phyloP scores from a whole-genome alignment of 1,139 yeast genomes.

The Pneumocystis wakefieldiae region DNA sequence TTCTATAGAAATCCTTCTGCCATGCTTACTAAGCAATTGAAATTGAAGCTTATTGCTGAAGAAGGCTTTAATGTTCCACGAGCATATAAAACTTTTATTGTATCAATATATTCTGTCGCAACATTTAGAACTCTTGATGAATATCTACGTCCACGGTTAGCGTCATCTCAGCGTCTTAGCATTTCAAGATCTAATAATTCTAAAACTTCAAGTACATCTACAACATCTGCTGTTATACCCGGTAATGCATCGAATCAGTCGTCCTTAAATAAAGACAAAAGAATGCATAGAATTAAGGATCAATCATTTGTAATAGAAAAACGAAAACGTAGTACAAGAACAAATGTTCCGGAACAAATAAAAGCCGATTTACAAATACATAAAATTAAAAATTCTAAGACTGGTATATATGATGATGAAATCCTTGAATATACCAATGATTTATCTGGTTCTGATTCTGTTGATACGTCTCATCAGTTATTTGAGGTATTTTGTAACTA shows the following conservation, averaged over 20 bases:
- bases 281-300: background rate
- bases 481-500: background rate
- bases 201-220: background rate
- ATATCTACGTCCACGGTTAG: slow-evolving; percentile 26
- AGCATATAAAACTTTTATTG: slow-evolving; percentile 25
- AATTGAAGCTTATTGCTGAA: slow-evolving; percentile 35
- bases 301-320: background rate
- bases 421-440: background rate
- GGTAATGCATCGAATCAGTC: background rate
- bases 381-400: background rate
- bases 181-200: background rate
- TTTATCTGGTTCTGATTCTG: background rate
- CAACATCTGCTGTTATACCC: background rate
- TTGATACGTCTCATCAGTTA: background rate
- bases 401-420: background rate
- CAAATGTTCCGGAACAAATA: background rate
- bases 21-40: slow-evolving; percentile 59
- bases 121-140: slow-evolving; percentile 59
- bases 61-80: slow-evolving; percentile 20
- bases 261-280: background rate
- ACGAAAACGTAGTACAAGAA: background rate
- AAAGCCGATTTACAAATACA: background rate
- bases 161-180: background rate
- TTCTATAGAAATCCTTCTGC: slow-evolving; percentile 29
- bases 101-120: slow-evolving; percentile 82